A percentile compares a stretch with the other conserved stretches of the same genome.
phyloP scores from a whole-genome alignment of 2,329 filamentous ascomycete species.

The Cercospora brassicicola region DNA sequence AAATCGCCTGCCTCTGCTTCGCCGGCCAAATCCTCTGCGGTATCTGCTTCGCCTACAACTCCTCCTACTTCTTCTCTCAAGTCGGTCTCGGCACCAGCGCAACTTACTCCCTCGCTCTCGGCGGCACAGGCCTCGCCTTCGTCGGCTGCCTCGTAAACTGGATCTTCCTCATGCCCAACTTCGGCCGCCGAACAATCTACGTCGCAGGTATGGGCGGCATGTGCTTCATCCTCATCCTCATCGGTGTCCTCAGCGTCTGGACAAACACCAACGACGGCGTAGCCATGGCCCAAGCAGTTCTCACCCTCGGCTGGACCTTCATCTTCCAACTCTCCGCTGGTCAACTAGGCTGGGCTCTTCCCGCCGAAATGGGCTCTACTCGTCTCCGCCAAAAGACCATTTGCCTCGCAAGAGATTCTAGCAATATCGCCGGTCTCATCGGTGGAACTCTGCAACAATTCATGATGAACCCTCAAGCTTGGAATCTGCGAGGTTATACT shows the following conservation, averaged over 20 bases:
- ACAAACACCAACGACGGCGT: constrained; percentile 16
- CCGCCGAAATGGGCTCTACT: constrained; percentile 33
- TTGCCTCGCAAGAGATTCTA: constrained; percentile 31
- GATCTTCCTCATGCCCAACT: constrained; percentile 35
- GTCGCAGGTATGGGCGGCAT: constrained; percentile 32
- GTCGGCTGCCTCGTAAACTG: constrained; percentile 38
- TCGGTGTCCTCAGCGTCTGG: constrained; percentile 30
- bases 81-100: constrained; percentile 37
- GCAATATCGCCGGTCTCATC: constrained; percentile 30
- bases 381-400: constrained; percentile 35
- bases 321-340: constrained; percentile 33
- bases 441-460: constrained; percentile 23
- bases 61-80: constrained; percentile 42
- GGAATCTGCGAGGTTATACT: constrained; percentile 25
- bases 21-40: constrained; percentile 41
- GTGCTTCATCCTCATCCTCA: constrained; percentile 26
- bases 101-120: constrained; percentile 42
- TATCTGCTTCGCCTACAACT: constrained; percentile 34
- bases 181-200: constrained; percentile 42
- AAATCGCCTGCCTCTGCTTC: constrained; percentile 38
- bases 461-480: constrained; percentile 35
- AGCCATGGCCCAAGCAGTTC: constrained; percentile 29
- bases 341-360: constrained; percentile 31
- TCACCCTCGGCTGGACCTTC: constrained; percentile 27
- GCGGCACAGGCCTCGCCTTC: constrained; percentile 38